These are phyloP conservation scores for Microdochium bolleyi DNA, from an alignment of 2,329 filamentous ascomycete genomes.

Conservation along the genomic window DNA sequence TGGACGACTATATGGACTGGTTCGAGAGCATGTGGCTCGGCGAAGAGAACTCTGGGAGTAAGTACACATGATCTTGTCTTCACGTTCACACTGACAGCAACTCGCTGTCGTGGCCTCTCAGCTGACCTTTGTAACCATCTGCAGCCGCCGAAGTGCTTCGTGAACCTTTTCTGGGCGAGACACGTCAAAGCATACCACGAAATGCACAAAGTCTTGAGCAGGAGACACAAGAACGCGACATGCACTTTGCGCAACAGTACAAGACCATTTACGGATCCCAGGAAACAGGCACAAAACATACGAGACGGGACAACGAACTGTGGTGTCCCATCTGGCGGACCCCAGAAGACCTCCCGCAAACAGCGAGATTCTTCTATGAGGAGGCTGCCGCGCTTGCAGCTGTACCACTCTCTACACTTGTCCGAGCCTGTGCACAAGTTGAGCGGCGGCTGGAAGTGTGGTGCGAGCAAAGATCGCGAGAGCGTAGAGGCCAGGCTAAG, in stretches of 20 bases:
- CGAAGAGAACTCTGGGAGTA: slow-evolving; percentile 30
- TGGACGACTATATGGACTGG: slow-evolving; percentile 76
- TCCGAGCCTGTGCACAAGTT: slow-evolving; percentile 25
- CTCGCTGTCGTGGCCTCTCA: neutral
- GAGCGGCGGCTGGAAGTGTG: slow-evolving; percentile 26
- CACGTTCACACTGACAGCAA: neutral
- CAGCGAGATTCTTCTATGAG: slow-evolving; percentile 31
- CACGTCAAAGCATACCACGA: neutral
- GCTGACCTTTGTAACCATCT: slow-evolving; percentile 1
- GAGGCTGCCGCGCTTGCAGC: slow-evolving; percentile 30
- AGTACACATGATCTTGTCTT: slow-evolving; percentile 4
- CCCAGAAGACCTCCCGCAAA: slow-evolving; percentile 31
- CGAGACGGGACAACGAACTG: slow-evolving; percentile 8
- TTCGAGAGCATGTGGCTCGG: slow-evolving; percentile 60
- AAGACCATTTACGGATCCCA: slow-evolving; percentile 9
- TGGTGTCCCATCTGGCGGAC: slow-evolving; percentile 23
- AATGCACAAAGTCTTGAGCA: neutral
- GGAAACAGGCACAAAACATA: slow-evolving; percentile 12
- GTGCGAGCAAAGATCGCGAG: slow-evolving; percentile 15
- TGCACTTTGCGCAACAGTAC: slow-evolving; percentile 10
- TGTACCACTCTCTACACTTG: slow-evolving; percentile 22
- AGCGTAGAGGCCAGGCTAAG: slow-evolving; percentile 11
- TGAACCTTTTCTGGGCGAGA: slow-evolving; percentile 1
- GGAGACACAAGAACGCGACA: slow-evolving; percentile 2
- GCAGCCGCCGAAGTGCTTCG: slow-evolving; percentile 1